Conservation (phyloP, 805 yeast species). For the Sugiyamaella valdiviana region DNA sequence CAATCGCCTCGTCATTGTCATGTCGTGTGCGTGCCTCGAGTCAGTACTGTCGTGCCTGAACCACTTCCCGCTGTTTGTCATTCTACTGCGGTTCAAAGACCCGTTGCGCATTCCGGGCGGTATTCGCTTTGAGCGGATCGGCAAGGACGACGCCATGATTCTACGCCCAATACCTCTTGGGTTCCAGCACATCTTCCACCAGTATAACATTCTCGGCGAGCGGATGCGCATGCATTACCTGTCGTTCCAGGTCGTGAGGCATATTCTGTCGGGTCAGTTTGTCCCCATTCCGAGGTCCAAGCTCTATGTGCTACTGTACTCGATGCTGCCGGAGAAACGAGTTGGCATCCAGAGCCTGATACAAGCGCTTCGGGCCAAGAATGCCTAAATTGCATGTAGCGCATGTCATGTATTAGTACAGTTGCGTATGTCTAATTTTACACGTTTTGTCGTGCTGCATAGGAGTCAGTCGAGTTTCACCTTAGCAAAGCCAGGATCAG, state of each 20-base stretch:
- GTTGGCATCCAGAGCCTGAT: slow-evolving; percentile 19
- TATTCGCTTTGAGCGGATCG: slow-evolving; percentile 26
- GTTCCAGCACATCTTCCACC: slow-evolving; percentile 42
- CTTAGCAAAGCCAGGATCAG: too few relatives aligned
- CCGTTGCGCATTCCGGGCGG: slow-evolving; percentile 64
- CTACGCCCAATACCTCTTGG: slow-evolving; percentile 43
- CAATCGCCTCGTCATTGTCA: slow-evolving; percentile 47
- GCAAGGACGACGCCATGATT: slow-evolving; percentile 17
- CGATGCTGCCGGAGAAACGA: slow-evolving; percentile 44
- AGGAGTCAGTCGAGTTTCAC: not conserved
- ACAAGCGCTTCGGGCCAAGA: slow-evolving; percentile 8
- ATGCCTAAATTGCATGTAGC: not conserved
- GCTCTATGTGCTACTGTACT: slow-evolving; percentile 46
- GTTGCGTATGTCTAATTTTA: not conserved
- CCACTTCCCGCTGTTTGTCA: slow-evolving; percentile 80
- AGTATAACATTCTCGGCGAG: slow-evolving; percentile 38
- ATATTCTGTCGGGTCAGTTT: slow-evolving; percentile 43
- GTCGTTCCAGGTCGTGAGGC: slow-evolving; percentile 36
- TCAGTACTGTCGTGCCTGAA: slow-evolving; percentile 58
- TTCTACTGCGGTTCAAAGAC: slow-evolving; percentile 73
- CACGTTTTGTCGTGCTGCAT: not conserved
- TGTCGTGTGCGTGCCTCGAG: slow-evolving; percentile 48
- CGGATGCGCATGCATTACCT: slow-evolving; percentile 40
- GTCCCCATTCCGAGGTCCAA: slow-evolving; percentile 42
- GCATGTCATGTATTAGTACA: not conserved